These are phyloP conservation scores for Fallopia convolvulus DNA, from an alignment of 148 eudicot genomes.

Conservation along the genomic window DNA sequence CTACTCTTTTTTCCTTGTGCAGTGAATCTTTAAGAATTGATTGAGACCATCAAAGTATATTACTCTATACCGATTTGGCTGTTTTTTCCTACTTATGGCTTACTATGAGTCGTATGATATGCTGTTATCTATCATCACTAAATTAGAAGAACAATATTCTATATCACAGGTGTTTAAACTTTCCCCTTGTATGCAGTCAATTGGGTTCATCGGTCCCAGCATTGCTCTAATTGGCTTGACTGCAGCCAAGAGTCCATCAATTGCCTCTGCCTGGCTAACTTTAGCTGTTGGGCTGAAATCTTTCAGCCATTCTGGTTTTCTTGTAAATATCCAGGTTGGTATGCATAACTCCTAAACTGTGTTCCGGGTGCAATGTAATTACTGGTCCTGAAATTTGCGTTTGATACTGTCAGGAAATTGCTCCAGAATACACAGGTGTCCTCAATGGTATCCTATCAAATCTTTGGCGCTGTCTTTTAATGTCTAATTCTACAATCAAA, in stretches of 20 bases:
- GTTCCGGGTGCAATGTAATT: not conserved
- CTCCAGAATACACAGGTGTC: conserved; percentile 89
- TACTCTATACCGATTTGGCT: not conserved
- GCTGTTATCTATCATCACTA: not conserved
- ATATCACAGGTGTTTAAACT: not conserved
- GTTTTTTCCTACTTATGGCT: not conserved
- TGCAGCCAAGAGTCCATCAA: conserved; percentile 47
- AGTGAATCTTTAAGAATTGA: not conserved
- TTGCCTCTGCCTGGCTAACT: conserved; percentile 90
- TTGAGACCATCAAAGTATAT: not conserved
- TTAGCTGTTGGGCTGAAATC: conserved; percentile 83
- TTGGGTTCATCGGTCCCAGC: conserved; percentile 82
- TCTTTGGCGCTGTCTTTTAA: not conserved
- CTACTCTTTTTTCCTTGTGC: not conserved
- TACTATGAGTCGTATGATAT: not conserved
- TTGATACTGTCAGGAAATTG: conserved; percentile 52
- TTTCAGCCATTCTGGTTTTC: conserved; percentile 89
- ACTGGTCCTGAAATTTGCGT: not conserved
- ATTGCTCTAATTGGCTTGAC: conserved; percentile 72
- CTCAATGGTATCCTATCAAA: conserved; percentile 49
- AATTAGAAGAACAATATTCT: not conserved
- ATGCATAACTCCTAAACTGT: not conserved
- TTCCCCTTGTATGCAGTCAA: conserved; percentile 39
- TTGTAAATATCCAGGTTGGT: conserved; percentile 83
- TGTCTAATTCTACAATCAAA: not conserved